Conservation (phyloP, 805 yeast genomes). For the Wickerhamomyces silvicola region DNA sequence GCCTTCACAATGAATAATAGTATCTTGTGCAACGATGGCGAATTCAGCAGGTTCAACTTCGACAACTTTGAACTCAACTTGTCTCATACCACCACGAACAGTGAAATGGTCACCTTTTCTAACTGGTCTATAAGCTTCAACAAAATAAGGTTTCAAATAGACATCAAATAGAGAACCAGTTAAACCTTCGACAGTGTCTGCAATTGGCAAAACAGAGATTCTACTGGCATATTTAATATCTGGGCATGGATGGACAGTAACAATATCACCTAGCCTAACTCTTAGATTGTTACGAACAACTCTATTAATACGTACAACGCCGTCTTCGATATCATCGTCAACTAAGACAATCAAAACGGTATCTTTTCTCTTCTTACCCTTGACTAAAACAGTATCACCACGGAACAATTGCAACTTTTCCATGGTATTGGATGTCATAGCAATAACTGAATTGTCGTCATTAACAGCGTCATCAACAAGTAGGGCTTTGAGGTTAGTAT, state of each 20-base stretch:
- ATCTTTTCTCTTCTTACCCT: conserved; percentile 97
- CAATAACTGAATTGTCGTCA: conserved; percentile 95
- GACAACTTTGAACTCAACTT: conserved; percentile 96
- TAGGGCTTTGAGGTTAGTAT: conserved; percentile 36
- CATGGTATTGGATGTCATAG: conserved; percentile 93
- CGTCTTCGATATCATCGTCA: conserved; percentile 95
- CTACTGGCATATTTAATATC: conserved; percentile 96
- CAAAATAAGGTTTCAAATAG: conserved; percentile 94
- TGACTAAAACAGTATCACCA: conserved; percentile 95
- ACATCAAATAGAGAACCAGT: conserved; percentile 96
- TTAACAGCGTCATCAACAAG: conserved; percentile 95
- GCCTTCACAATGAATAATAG: conserved; percentile 97
- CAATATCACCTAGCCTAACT: conserved; percentile 88
- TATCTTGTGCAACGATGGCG: conserved; percentile 98
- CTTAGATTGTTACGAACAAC: conserved; percentile 93
- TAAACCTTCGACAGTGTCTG: conserved; percentile 96
- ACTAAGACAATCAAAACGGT: conserved; percentile 93
- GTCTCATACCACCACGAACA: conserved; percentile 99
- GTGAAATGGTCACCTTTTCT: conserved; percentile 95
- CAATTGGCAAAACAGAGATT: conserved; percentile 92
- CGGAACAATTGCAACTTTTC: conserved; percentile 90
- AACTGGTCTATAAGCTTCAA: conserved; percentile 98
- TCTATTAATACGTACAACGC: conserved; percentile 89
- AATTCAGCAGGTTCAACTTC: conserved; percentile 97
- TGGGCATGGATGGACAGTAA: conserved; percentile 91